Conservation (phyloP, 441 rosid genomes). For the Adansonia gregorii region DNA sequence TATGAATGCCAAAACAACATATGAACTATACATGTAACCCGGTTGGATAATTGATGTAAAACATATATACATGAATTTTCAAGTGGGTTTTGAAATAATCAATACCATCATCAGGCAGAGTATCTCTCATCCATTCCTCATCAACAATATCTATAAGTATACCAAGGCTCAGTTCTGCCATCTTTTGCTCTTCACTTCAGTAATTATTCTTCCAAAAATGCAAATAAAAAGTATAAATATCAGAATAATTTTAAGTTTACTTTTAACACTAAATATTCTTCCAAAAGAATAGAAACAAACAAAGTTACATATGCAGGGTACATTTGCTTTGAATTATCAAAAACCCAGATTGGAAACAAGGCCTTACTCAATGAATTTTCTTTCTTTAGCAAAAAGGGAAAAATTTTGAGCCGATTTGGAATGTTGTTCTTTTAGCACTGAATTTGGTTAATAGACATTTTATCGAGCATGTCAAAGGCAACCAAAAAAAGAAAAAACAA, state of each 20-base stretch:
- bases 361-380: background rate
- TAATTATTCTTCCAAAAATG: slow-evolving; percentile 5
- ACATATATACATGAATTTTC: background rate
- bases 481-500: background rate
- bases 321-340: slow-evolving; percentile 1
- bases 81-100: background rate
- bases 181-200: slow-evolving; percentile 29
- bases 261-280: background rate
- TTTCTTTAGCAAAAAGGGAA: background rate
- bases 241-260: background rate
- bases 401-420: background rate
- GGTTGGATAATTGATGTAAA: background rate
- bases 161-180: slow-evolving; percentile 77
- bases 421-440: background rate
- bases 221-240: slow-evolving; percentile 4
- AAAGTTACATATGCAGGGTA: background rate
- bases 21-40: background rate
- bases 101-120: slow-evolving; percentile 87
- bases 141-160: slow-evolving; percentile 87
- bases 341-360: slow-evolving; percentile 13
- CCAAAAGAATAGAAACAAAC: slow-evolving; percentile 1
- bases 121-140: slow-evolving; percentile 96
- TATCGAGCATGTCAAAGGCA: background rate
- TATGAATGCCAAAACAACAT: background rate
- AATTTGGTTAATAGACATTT: slow-evolving; percentile 8